phyloP scores from a whole-genome alignment of 768 basidiomycete genomes.

The Porphyrellus cyaneotinctus region DNA sequence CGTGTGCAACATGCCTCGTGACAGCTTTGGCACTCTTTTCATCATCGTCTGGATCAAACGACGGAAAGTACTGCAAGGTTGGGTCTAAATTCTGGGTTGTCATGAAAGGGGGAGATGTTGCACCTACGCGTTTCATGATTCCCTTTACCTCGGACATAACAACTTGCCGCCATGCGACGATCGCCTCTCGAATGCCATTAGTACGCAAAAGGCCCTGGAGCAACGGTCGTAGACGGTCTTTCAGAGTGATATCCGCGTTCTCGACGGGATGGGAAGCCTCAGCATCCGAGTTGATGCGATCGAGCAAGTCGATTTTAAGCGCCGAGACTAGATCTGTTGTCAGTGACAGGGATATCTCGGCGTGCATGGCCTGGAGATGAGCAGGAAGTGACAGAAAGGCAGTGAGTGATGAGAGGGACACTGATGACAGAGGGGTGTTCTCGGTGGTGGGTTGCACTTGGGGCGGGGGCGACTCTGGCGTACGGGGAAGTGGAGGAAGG shows the following conservation, averaged over 20 bases:
- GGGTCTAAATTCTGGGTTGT: neutral
- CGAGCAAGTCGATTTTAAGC: slow-evolving; percentile 61
- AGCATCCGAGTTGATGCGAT: slow-evolving; percentile 39
- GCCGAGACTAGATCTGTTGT: slow-evolving; percentile 74
- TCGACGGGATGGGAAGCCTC: slow-evolving; percentile 6
- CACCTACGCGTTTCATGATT: slow-evolving; percentile 56
- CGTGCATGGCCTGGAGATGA: slow-evolving; percentile 65
- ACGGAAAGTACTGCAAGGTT: slow-evolving; percentile 51
- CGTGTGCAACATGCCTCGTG: slow-evolving; percentile 20
- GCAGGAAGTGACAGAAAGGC: slow-evolving; percentile 75
- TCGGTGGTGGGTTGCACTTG: slow-evolving; percentile 17
- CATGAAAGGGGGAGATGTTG: neutral
- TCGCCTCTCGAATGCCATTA: slow-evolving; percentile 63
- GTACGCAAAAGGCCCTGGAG: slow-evolving; percentile 76
- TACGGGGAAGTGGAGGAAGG: slow-evolving; percentile 33
- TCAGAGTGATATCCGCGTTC: slow-evolving; percentile 43
- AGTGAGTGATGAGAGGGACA: slow-evolving; percentile 63
- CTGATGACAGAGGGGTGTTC: slow-evolving; percentile 31
- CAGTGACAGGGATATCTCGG: slow-evolving; percentile 73
- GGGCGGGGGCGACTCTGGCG: slow-evolving; percentile 30
- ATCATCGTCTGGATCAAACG: slow-evolving; percentile 54
- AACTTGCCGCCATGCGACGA: slow-evolving; percentile 65
- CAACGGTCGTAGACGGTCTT: slow-evolving; percentile 66
- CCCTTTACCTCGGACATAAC: slow-evolving; percentile 58
- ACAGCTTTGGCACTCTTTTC: slow-evolving; percentile 33